Base-by-base conservation (phyloP, 148 eudicot genomes). In the Chenopodium berlandieri region DNA sequence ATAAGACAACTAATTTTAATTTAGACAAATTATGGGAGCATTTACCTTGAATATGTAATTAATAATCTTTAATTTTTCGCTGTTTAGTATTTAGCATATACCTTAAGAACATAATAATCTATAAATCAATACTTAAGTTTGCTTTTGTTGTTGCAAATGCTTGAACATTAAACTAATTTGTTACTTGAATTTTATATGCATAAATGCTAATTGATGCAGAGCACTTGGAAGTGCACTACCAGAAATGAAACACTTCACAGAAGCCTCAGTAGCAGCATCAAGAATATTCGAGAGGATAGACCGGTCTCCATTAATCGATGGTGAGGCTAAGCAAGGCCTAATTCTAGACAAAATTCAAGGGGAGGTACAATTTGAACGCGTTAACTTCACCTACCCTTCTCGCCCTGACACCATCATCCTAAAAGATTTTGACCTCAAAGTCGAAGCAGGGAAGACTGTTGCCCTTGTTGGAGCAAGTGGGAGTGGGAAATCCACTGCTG, bases 401-500 rank as follows among this genome's bases (percentile, higher is more conserved):
- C 91, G 98, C 20, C 95, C 93, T 0, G 93, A 92, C 25, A 79
- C 92, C 71, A 56, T 66, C 4, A 88, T 95, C 71, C 97, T 95
- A 78, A 86, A 84, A 62, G 91, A 93, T 32, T 94, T 95, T 77
- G 82, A 74, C 76, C 90, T 95, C 37, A 92, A 78, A 58, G 81
- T 92, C 16, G 92, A 88, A 73, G 93, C 98, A 37, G 98, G 98
- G 20, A 87, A 87, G 65, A 94, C 97, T 0, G 88, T 95, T 22
- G 99, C 97, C 22, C 93, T 95, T 16, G 94, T 95, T 37, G 98
- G 99, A 6, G 92, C 95, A 20, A 95, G 99, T 82, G 99, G 99
- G 52, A 91, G 98, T 83, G 99, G 99, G 0, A 95, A 95, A 73
- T 95, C 99, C 13, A 95, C 99, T 10, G 93, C 94, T 1, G 86